Conservation (phyloP, 1,139 yeast species). For the Zygoascus hellenicus region DNA sequence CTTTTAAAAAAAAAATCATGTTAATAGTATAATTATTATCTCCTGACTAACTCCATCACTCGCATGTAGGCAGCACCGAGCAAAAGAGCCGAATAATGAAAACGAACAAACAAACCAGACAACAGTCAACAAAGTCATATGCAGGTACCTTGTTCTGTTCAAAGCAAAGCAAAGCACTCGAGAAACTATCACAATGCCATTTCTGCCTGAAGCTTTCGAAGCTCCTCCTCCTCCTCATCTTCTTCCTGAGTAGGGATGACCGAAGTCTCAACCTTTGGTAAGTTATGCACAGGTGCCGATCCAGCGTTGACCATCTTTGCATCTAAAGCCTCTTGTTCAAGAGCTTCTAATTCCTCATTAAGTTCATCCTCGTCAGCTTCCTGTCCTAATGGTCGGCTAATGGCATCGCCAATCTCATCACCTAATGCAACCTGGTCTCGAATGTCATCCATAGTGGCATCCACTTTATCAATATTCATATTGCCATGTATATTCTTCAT, state of each 20-base stretch:
- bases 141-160: too few relatives aligned
- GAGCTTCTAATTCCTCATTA: constrained; percentile 86
- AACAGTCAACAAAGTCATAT: background rate
- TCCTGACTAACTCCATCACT: background rate
- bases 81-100: background rate
- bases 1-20: background rate
- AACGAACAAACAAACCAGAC: background rate
- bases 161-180: too few relatives aligned
- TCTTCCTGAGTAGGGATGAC: constrained; percentile 42
- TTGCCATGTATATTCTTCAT: constrained; percentile 96
- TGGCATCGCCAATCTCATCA: constrained; percentile 93
- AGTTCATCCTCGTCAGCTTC: constrained; percentile 79
- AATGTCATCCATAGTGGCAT: constrained; percentile 97
- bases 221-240: constrained; percentile 84
- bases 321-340: constrained; percentile 75
- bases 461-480: constrained; percentile 92
- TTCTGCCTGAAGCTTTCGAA: constrained; percentile 85
- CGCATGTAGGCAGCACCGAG: background rate
- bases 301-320: constrained; percentile 50
- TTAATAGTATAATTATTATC: background rate
- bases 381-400: constrained; percentile 81
- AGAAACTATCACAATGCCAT: constrained; percentile 64
- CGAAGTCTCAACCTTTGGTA: constrained; percentile 31
- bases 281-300: constrained; percentile 35
- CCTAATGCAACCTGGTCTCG: constrained; percentile 94